Base-by-base conservation (phyloP, 1,284 basidiomycete genomes). In the Rhodotorula sp. region DNA sequence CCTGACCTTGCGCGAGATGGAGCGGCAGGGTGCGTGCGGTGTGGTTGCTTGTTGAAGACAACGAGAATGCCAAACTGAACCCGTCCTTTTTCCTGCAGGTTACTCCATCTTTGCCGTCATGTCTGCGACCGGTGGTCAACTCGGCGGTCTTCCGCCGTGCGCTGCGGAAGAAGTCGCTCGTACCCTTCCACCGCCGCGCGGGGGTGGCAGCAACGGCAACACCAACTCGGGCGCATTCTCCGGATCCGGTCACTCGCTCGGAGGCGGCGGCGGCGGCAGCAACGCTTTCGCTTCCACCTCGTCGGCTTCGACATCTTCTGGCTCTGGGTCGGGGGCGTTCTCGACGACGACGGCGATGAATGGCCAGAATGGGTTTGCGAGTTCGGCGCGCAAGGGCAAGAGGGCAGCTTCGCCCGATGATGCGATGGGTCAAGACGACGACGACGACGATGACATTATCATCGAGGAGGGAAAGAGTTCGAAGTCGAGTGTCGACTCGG, bases 1-100 rank as follows among this genome's bases (percentile, higher is more conserved):
- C 65, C 90, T 96, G 88, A 87, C 92, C 58, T 83, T 97, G 54
- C 88, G 91, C 68, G 91, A 96, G 81, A 91, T 92, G 21, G 93
- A 96, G 54, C 31, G 60, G 0, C 63, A 67, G 60, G 73, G 73
- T 72, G 26, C 47, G 65, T 57, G 46, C 4, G 7, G 10, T 26
- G 14, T 8, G 18, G 20, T 21, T 15, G 49, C 5, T 54, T 48
- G 23, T 31, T 31, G 23, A 8, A 5, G 8, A 54, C 7, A n/a
- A 54, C 52, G 54, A n/a, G 3, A 16, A 29, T 16, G 26, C 26
- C 16, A 3, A 56, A 43, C 39, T 43, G 39, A 43, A 43, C 39
- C 26, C 7, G 34, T 34, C 34, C 3, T 8, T 18, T 21, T 20
- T 49, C 2, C 21, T 26, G 31, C 94, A 92, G 93, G 93, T 1